phyloP scores from a whole-genome alignment of 805 yeast species.

The Metschnikowia henanensis region DNA sequence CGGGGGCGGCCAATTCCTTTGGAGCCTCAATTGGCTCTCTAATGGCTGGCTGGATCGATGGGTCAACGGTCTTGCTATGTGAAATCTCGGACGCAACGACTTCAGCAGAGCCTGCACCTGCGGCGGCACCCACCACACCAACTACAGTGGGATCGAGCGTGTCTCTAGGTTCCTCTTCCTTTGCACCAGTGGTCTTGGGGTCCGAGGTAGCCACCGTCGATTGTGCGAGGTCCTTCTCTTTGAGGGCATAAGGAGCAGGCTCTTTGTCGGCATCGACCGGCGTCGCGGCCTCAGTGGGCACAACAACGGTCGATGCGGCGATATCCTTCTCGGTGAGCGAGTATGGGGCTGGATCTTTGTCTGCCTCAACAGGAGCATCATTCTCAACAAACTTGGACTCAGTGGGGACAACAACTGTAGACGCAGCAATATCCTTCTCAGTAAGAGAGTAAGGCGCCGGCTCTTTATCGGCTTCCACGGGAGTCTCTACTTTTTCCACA shows the following conservation, averaged over 20 bases:
- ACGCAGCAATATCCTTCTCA: not conserved
- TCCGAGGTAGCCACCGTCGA: slow-evolving; percentile 9
- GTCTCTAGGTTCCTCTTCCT: slow-evolving; percentile 6
- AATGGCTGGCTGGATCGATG: slow-evolving; percentile 13
- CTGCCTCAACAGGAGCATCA: not conserved
- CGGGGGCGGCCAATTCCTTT: not conserved
- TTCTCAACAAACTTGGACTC: not conserved
- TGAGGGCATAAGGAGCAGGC: slow-evolving; percentile 7
- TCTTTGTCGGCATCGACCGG: slow-evolving; percentile 6
- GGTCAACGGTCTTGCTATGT: slow-evolving; percentile 7
- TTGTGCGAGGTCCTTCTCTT: slow-evolving; percentile 5
- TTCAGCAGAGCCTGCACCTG: slow-evolving; percentile 13
- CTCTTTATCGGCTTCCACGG: not conserved
- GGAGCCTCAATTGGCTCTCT: slow-evolving; percentile 11
- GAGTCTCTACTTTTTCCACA: not conserved
- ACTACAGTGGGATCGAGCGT: slow-evolving; percentile 20
- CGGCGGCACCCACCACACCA: slow-evolving; percentile 18
- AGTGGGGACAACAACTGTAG: not conserved
- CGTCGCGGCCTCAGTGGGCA: slow-evolving; percentile 2
- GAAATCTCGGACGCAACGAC: slow-evolving; percentile 1
- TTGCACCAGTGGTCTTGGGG: slow-evolving; percentile 10
- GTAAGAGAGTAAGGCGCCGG: slow-evolving; percentile 1
- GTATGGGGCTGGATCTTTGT: slow-evolving; percentile 6
- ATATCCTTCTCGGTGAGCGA: slow-evolving; percentile 2
- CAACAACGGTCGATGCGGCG: slow-evolving; percentile 5